A percentile compares a stretch with the other conserved stretches of the same genome.
Conservation (phyloP, 352 stramenopile genomes). For the Globisporangium emineosum region DNA sequence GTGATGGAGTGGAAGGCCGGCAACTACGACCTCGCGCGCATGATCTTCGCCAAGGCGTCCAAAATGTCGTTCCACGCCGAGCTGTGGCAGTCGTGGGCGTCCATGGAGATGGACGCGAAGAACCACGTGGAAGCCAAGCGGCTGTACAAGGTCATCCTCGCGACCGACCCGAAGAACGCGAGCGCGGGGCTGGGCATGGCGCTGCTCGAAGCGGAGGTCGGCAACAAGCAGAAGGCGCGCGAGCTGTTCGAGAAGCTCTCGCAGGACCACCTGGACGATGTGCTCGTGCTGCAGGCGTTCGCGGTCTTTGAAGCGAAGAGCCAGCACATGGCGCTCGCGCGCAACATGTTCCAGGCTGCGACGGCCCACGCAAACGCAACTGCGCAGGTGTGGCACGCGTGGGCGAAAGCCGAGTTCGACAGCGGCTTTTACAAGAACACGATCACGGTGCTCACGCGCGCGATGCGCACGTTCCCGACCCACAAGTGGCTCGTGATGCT, state of each 20-base stretch:
- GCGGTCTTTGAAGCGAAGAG: slow-evolving; percentile 73
- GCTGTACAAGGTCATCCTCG: slow-evolving; percentile 80
- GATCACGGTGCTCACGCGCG: slow-evolving; percentile 60
- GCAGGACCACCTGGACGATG: slow-evolving; percentile 53
- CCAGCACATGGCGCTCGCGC: slow-evolving; percentile 62
- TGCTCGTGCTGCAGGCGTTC: slow-evolving; percentile 71
- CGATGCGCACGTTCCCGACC: slow-evolving; percentile 63
- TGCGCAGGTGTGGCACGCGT: slow-evolving; percentile 83
- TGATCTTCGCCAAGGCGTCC: slow-evolving; percentile 82
- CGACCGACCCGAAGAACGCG: slow-evolving; percentile 62
- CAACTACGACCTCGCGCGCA: slow-evolving; percentile 77
- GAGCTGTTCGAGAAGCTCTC: slow-evolving; percentile 57
- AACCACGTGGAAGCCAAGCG: slow-evolving; percentile 76
- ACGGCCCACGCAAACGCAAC: slow-evolving; percentile 48
- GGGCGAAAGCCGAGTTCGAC: slow-evolving; percentile 82
- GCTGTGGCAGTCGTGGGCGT: slow-evolving; percentile 83
- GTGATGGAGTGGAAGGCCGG: slow-evolving; percentile 88
- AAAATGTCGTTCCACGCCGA: slow-evolving; percentile 70
- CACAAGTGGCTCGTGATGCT: slow-evolving; percentile 84
- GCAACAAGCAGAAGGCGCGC: slow-evolving; percentile 48
- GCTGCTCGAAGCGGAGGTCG: slow-evolving; percentile 60
- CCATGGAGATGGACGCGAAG: slow-evolving; percentile 77
- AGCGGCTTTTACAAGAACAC: slow-evolving; percentile 71
- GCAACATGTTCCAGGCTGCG: slow-evolving; percentile 59
- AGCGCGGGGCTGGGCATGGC: slow-evolving; percentile 75